phyloP scores from a whole-genome alignment of 768 basidiomycete species.

The Rhizopogon rudus region DNA sequence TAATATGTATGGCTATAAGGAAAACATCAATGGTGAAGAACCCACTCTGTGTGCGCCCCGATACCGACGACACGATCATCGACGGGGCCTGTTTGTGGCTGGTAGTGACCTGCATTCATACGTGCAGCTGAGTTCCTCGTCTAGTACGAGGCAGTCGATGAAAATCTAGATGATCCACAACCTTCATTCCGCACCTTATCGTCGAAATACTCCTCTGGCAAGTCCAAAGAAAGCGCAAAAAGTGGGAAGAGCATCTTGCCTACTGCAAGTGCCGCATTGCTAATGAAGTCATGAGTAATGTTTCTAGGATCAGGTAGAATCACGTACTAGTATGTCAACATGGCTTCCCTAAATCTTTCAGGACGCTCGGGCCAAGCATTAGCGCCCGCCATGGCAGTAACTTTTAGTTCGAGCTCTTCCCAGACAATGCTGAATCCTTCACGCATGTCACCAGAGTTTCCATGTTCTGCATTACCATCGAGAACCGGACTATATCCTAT shows the following conservation, averaged over 20 bases:
- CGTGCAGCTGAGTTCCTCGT: slow-evolving; percentile 58
- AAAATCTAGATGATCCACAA: too few species aligned
- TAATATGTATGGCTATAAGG: background rate
- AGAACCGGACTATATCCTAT: slow-evolving; percentile 71
- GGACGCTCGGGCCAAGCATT: slow-evolving; percentile 76
- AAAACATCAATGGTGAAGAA: background rate
- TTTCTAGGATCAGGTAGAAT: slow-evolving; percentile 13
- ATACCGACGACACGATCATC: slow-evolving; percentile 63
- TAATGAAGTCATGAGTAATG: slow-evolving; percentile 15
- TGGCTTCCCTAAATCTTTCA: slow-evolving; percentile 54
- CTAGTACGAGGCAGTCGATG: too few species aligned
- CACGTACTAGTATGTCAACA: slow-evolving; percentile 66
- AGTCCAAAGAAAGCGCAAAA: slow-evolving; percentile 62
- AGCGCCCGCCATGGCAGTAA: slow-evolving; percentile 49
- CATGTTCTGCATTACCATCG: slow-evolving; percentile 69
- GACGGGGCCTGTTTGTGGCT: slow-evolving; percentile 37
- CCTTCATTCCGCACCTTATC: slow-evolving; percentile 46
- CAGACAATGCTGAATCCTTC: slow-evolving; percentile 88
- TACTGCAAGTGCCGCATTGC: slow-evolving; percentile 48
- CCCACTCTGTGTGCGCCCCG: slow-evolving; percentile 77
- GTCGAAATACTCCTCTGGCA: slow-evolving; percentile 57
- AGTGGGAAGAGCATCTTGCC: slow-evolving; percentile 61
- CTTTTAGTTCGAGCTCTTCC: slow-evolving; percentile 51
- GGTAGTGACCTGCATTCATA: slow-evolving; percentile 60
- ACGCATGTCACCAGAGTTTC: slow-evolving; percentile 76